These are phyloP conservation scores for Mortierella sp. DNA, from an alignment of 371 early-diverging fungal genomes.

Conservation along the genomic window DNA sequence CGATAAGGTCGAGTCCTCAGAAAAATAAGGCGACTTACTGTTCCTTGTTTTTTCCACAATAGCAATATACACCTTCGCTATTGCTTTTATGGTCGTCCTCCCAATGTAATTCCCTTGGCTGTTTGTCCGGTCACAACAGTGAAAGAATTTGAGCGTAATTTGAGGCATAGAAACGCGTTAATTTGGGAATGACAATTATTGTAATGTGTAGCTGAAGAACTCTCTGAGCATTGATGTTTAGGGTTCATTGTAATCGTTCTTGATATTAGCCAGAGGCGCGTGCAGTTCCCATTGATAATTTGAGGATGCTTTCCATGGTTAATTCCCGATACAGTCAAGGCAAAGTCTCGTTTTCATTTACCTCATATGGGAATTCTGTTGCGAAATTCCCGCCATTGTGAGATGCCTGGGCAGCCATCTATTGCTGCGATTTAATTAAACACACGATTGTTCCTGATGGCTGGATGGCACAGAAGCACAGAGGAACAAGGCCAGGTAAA, in stretches of 20 bases:
- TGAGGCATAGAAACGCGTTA: constrained; percentile 12
- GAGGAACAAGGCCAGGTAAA: not conserved
- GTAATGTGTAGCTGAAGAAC: not conserved
- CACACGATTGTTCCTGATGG: not conserved
- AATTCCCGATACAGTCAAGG: not conserved
- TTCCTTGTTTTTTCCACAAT: constrained; percentile 70
- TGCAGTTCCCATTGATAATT: too few species aligned
- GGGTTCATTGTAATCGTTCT: too few species aligned
- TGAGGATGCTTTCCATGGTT: not conserved
- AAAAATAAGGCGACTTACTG: constrained; percentile 48
- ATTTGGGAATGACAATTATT: not conserved
- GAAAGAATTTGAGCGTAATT: not conserved
- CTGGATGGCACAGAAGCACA: not conserved
- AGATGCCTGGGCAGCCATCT: constrained; percentile 33
- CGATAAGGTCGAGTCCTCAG: not conserved
- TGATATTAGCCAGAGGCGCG: too few species aligned
- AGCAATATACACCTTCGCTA: constrained; percentile 70
- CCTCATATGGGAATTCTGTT: constrained; percentile 44
- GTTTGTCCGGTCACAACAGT: not conserved
- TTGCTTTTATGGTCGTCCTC: constrained; percentile 58
- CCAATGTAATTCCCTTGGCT: constrained; percentile 46
- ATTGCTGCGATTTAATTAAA: not conserved
- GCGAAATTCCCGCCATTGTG: constrained; percentile 21
- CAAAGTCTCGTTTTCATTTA: constrained; percentile 8
- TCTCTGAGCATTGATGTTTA: too few species aligned